Conservation (phyloP, 75 land plant species). For the Pinus albicaulis region DNA sequence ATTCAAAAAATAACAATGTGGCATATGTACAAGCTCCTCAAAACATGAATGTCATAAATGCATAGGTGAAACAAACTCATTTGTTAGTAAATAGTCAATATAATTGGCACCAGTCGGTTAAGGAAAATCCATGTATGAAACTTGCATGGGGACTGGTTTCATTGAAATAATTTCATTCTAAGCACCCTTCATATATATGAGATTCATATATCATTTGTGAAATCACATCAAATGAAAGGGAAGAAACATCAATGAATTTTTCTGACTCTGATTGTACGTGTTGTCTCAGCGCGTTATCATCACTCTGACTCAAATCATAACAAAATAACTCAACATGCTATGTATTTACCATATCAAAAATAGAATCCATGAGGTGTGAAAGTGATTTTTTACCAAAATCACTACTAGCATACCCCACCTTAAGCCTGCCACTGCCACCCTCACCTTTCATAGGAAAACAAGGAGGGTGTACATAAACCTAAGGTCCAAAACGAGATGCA, state of each 20-base stretch:
- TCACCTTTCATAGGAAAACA: constrained; percentile 55
- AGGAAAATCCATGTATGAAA: constrained; percentile 57
- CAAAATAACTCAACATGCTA: constrained; percentile 64
- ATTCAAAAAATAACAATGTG: constrained; percentile 61
- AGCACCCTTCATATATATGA: constrained; percentile 31
- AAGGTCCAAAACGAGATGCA: constrained; percentile 78
- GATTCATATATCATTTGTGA: constrained; percentile 80
- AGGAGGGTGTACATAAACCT: constrained; percentile 68
- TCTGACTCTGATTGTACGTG: constrained; percentile 82
- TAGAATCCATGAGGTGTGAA: too few relatives aligned
- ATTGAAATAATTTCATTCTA: constrained; percentile 44
- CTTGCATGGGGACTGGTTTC: constrained; percentile 49
- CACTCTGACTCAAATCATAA: constrained; percentile 95
- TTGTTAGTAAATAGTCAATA: constrained; percentile 47
- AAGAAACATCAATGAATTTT: constrained; percentile 91
- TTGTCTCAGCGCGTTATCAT: constrained; percentile 91
- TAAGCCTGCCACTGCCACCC: constrained; percentile 61
- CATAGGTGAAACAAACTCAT: constrained; percentile 48
- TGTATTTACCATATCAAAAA: too few relatives aligned
- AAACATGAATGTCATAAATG: constrained; percentile 44
- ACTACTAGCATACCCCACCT: constrained; percentile 54
- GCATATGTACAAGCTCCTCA: constrained; percentile 44
- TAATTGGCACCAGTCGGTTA: constrained; percentile 50
- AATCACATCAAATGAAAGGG: constrained; percentile 88
- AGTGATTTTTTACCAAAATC: too few relatives aligned